Evolutionary conservation across 306 rosid species (phyloP).

Genomic region (Corylus heterophylla): DNA sequence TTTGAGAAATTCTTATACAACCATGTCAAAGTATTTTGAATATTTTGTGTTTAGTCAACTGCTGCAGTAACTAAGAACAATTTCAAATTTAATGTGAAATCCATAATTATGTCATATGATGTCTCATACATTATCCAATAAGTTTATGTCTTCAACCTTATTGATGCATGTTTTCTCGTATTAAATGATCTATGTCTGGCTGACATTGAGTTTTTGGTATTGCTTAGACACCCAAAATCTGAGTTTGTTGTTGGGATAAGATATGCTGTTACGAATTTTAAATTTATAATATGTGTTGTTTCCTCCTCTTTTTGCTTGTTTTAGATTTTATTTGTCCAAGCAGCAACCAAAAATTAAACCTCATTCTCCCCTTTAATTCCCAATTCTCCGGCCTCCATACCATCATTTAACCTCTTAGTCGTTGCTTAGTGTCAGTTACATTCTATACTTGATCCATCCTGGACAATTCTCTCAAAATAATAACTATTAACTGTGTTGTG

Average conservation of each 20-base stretch:
- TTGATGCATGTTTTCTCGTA: background rate
- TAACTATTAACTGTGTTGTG: background rate
- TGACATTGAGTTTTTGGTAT: background rate
- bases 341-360: background rate
- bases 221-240: background rate
- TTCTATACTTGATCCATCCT: background rate
- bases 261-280: background rate
- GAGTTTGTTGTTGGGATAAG: background rate
- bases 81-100: background rate
- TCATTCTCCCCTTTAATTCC: background rate
- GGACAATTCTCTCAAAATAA: background rate
- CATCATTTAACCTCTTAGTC: background rate
- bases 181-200: background rate
- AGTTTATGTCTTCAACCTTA: background rate
- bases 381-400: too few species aligned
- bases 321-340: background rate
- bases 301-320: background rate
- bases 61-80: background rate
- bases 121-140: background rate
- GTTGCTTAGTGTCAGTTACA: background rate
- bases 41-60: background rate
- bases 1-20: constrained; percentile 13
- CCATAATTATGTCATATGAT: background rate
- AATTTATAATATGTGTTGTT: background rate
- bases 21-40: background rate